Conservation (phyloP, 148 eudicot species). For the Polygonum aviculare region DNA sequence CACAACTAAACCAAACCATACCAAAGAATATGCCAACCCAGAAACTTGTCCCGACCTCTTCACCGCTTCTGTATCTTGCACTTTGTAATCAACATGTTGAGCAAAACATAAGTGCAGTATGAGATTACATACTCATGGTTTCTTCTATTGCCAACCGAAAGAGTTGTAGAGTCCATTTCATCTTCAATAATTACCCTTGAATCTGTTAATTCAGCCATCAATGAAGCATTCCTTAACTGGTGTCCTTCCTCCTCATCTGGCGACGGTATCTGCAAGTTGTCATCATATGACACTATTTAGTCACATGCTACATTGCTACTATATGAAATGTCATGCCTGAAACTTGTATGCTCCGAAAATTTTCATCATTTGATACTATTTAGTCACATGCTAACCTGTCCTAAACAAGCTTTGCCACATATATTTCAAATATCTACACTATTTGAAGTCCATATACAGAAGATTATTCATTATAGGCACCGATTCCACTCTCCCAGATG, state of each 20-base stretch:
- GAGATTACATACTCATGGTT: constrained; percentile 30
- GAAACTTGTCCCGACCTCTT: neutral
- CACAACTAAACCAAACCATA: neutral
- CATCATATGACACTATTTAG: neutral
- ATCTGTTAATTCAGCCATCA: constrained; percentile 62
- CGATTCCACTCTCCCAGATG: constrained; percentile 66
- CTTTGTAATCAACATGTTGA: neutral
- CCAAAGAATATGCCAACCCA: neutral
- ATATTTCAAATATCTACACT: too few relatives aligned
- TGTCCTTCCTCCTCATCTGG: constrained; percentile 56
- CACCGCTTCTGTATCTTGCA: neutral
- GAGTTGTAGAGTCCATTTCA: constrained; percentile 58
- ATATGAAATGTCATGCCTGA: neutral
- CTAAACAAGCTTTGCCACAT: neutral
- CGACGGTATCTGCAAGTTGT: constrained; percentile 51
- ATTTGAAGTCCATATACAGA: too few relatives aligned
- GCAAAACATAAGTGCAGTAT: neutral
- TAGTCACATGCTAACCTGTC: neutral
- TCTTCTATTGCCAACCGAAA: constrained; percentile 32
- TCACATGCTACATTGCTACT: neutral
- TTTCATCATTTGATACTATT: too few relatives aligned
- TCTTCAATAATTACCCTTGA: constrained; percentile 57
- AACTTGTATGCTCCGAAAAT: neutral
- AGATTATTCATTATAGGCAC: constrained; percentile 17
- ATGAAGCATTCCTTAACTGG: constrained; percentile 49